phyloP scores from a whole-genome alignment of 768 basidiomycete species.

The Phylloporus rhodoxanthus region DNA sequence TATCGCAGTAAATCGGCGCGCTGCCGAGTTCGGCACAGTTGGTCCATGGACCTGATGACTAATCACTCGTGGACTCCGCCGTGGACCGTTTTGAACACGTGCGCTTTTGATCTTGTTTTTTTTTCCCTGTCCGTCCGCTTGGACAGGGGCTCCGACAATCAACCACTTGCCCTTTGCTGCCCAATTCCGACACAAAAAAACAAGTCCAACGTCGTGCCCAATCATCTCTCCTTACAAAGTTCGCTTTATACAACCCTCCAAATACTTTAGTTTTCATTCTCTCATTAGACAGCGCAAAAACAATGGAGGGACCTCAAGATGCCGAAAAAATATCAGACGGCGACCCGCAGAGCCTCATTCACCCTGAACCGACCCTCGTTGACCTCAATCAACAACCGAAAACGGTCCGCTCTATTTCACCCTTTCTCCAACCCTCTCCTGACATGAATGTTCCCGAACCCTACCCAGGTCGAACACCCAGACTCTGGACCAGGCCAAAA shows the following conservation, averaged over 20 bases:
- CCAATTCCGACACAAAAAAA: slow-evolving; percentile 1
- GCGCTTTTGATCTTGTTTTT: slow-evolving; percentile 32
- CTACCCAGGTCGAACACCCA: slow-evolving; percentile 24
- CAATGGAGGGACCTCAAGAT: slow-evolving; percentile 26
- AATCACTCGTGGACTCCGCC: slow-evolving; percentile 6
- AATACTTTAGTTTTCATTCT: slow-evolving; percentile 18
- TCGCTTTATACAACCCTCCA: neutral
- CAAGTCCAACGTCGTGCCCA: neutral
- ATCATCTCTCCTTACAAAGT: no score
- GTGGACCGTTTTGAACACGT: slow-evolving; percentile 27
- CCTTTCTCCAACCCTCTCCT: slow-evolving; percentile 27
- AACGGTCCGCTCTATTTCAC: slow-evolving; percentile 28
- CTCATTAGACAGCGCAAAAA: slow-evolving; percentile 30
- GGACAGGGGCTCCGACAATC: slow-evolving; percentile 36
- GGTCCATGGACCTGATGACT: slow-evolving; percentile 28
- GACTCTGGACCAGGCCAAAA: slow-evolving; percentile 22
- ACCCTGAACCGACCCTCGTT: slow-evolving; percentile 22
- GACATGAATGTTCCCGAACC: slow-evolving; percentile 25
- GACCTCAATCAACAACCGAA: slow-evolving; percentile 22
- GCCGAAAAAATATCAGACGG: slow-evolving; percentile 16
- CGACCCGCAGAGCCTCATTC: slow-evolving; percentile 1
- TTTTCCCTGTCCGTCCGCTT: slow-evolving; percentile 33
- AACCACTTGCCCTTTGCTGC: slow-evolving; percentile 23
- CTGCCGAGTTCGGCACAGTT: slow-evolving; percentile 10
- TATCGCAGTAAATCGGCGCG: no score